Evolutionary conservation across 805 yeast genomes (phyloP), one percentile per base, ranked within the genome.

Genomic region (Metschnikowia picachoensis): DNA sequence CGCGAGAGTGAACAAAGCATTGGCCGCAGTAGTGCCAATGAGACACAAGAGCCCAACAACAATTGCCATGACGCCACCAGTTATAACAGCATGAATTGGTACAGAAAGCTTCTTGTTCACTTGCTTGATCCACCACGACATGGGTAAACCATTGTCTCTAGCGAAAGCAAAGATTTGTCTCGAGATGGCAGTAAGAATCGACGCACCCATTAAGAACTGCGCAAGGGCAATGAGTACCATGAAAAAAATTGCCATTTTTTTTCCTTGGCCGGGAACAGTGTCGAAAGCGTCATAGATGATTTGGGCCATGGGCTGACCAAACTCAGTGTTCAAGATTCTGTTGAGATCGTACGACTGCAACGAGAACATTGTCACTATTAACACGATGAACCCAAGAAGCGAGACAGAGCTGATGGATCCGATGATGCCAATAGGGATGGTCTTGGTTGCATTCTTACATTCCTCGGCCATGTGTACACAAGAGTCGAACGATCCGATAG

Each of bases 131-230:
- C 68, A 68, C 52, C 53, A 47, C 16, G 53, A 47, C 51, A 82
- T 68, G 9, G 91, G 91, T 46, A 85, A 71, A 13, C 89, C 90
- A 56, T 83, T 82, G 61, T 85, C 92, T 67, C 92, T 77, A 34
- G 87, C 81, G 61, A 83, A 82, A 1, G 89, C 88, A 81, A 85
- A 84, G 41, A 82, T 73, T 61, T 83, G 89, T 62, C 90, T 76
- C 4, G 87, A 81, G 7, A 78, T 74, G 10, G 88, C 87, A 40
- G 82, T 74, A 39, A 82, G 67, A 44, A 78, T 73, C 3, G 85
- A 79, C 20, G 79, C 72, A 14, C 85, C 85, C 87, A 83, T 83
- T 43, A 82, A 65, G 62, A 77, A 80, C 60, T 82, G 87, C 17
- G 85, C 80, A 50, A 73, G 59, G 9, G 81, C 75, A 59, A 81